Conservation (phyloP, 768 basidiomycete genomes). For the Trametes maxima region DNA sequence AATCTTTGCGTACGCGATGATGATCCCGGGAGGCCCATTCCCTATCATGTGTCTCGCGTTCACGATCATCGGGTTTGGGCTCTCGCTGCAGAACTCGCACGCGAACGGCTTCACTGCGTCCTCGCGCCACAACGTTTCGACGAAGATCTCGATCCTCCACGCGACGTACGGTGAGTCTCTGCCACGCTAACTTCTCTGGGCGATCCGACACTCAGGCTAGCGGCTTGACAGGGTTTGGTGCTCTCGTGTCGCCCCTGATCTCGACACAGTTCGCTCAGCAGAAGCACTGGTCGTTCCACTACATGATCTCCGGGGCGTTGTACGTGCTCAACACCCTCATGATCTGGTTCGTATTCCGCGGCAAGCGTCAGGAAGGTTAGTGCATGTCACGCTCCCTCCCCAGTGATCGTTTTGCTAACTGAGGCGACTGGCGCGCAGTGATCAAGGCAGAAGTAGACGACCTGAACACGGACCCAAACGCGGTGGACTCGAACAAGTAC, state of each 20-base stretch:
- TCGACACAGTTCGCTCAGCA: slow-evolving; percentile 79
- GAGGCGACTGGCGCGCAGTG: slow-evolving; percentile 19
- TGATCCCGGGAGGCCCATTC: slow-evolving; percentile 61
- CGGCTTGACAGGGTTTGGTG: slow-evolving; percentile 56
- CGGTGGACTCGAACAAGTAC: slow-evolving; percentile 30
- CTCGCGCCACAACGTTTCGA: slow-evolving; percentile 52
- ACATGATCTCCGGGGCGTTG: slow-evolving; percentile 66
- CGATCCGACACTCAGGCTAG: background rate
- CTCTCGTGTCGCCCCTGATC: slow-evolving; percentile 69
- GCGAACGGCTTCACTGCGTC: slow-evolving; percentile 70
- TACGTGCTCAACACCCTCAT: slow-evolving; percentile 56
- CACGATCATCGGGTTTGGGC: slow-evolving; percentile 50
- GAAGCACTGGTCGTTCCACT: slow-evolving; percentile 77
- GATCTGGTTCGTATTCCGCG: slow-evolving; percentile 60
- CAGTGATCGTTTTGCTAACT: background rate
- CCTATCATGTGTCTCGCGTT: slow-evolving; percentile 58
- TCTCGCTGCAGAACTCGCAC: slow-evolving; percentile 62
- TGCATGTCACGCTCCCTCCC: slow-evolving; percentile 25
- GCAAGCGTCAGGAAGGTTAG: slow-evolving; percentile 77
- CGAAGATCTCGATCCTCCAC: slow-evolving; percentile 70
- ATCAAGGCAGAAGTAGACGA: slow-evolving; percentile 32
- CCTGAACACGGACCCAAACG: slow-evolving; percentile 22
- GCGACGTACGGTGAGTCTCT: slow-evolving; percentile 57
- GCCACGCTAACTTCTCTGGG: too few species aligned
- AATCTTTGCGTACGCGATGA: slow-evolving; percentile 54